Evolutionary conservation across 225 moss, liverwort and hornwort genomes (phyloP).

Genomic region (Takakia lepidozioides): DNA sequence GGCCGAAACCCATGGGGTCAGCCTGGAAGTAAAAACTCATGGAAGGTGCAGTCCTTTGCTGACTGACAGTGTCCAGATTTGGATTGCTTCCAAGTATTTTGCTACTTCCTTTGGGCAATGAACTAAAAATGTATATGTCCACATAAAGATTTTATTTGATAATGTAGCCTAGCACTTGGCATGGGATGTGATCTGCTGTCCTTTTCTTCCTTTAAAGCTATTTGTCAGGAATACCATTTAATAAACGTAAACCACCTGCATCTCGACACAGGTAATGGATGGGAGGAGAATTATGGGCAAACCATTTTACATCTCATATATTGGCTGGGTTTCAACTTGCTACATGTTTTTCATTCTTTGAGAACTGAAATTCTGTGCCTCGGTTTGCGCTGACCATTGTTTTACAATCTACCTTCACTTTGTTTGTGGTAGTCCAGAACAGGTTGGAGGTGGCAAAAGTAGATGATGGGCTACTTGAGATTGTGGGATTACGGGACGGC

Average conservation of each 20-base stretch:
- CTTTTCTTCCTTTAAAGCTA: too few relatives aligned
- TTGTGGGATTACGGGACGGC: slow-evolving; percentile 85
- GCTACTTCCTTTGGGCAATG: neutral
- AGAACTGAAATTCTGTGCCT: neutral
- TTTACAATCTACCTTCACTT: too few relatives aligned
- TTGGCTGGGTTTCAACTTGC: too few relatives aligned
- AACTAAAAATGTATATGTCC: neutral
- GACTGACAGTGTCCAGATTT: too few relatives aligned
- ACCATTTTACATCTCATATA: too few relatives aligned
- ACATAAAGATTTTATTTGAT: neutral
- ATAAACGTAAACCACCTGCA: too few relatives aligned
- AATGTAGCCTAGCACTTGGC: neutral
- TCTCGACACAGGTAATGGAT: too few relatives aligned
- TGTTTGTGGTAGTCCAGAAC: slow-evolving; percentile 59
- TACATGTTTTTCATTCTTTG: neutral
- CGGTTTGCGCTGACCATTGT: slow-evolving; percentile 1
- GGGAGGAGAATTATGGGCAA: too few relatives aligned
- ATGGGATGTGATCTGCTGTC: too few relatives aligned
- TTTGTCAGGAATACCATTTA: neutral
- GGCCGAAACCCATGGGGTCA: slow-evolving; percentile 95
- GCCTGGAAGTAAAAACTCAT: slow-evolving; percentile 38
- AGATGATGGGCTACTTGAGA: slow-evolving; percentile 83
- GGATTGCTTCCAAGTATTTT: neutral
- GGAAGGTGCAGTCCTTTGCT: too few relatives aligned
- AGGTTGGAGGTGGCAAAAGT: slow-evolving; percentile 39